A percentile compares a stretch with the other conserved stretches of the same genome.
phyloP scores from a whole-genome alignment of 352 stramenopile genomes.

The Phytophthora meadii region DNA sequence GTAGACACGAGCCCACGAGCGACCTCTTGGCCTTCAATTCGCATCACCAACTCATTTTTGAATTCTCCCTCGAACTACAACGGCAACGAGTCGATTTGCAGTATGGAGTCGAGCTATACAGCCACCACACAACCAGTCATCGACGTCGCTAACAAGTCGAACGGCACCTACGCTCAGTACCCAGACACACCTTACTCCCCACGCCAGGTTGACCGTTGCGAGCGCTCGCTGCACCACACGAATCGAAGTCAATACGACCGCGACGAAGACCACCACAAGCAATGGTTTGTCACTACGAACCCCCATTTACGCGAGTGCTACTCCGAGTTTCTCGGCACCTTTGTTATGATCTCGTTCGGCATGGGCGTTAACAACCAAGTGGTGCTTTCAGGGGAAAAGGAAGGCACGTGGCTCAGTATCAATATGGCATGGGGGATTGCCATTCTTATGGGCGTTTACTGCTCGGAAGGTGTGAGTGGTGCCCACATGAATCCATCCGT shows the following conservation, averaged over 20 bases:
- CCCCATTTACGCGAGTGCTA: constrained; percentile 48
- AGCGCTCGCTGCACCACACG: constrained; percentile 40
- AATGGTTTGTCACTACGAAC: constrained; percentile 35
- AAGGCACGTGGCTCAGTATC: constrained; percentile 72
- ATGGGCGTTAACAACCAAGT: constrained; percentile 73
- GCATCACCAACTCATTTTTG: constrained; percentile 10
- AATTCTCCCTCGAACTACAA: background rate
- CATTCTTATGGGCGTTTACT: constrained; percentile 65
- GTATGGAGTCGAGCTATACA: constrained; percentile 30
- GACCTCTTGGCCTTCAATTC: background rate
- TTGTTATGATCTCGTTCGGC: constrained; percentile 64
- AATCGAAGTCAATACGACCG: constrained; percentile 39
- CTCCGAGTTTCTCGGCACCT: constrained; percentile 55
- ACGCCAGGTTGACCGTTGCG: constrained; percentile 23
- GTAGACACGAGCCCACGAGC: constrained; percentile 4
- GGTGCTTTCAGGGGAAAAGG: constrained; percentile 46
- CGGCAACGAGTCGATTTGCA: constrained; percentile 12
- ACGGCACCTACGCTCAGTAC: constrained; percentile 30
- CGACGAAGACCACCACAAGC: constrained; percentile 26
- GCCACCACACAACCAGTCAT: constrained; percentile 31
- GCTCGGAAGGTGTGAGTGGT: constrained; percentile 54
- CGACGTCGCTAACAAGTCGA: constrained; percentile 35
- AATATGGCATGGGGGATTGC: constrained; percentile 62
- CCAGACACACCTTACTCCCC: constrained; percentile 28
- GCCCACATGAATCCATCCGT: constrained; percentile 71